A percentile compares a stretch with the other conserved stretches of the same genome.
Conservation (phyloP, 257 asterid genomes). For the Vinca minor region DNA sequence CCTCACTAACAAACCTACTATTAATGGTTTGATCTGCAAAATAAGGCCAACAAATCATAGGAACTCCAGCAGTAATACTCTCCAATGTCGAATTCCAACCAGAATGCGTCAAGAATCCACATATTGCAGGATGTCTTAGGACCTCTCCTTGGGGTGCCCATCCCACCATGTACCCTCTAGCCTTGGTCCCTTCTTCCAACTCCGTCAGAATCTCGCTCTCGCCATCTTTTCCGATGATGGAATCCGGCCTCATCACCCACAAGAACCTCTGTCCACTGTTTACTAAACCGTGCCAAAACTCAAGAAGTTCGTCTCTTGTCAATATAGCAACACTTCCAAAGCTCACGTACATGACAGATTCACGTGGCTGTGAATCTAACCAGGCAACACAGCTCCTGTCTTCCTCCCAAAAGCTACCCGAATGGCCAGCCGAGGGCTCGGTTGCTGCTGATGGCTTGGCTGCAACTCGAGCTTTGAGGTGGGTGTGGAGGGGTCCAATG, state of each 20-base stretch:
- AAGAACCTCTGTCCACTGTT: constrained; percentile 11
- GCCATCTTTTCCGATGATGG: constrained; percentile 3
- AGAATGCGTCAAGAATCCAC: not conserved
- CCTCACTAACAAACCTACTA: constrained; percentile 8
- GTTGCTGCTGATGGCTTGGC: not conserved
- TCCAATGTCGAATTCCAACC: constrained; percentile 8
- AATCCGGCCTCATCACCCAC: constrained; percentile 14
- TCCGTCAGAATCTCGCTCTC: not conserved
- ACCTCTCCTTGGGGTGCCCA: constrained; percentile 15
- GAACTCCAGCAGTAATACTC: constrained; percentile 10
- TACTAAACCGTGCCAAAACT: constrained; percentile 13
- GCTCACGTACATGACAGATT: constrained; percentile 11
- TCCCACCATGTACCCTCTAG: constrained; percentile 10
- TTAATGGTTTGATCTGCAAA: constrained; percentile 7
- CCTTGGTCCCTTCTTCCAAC: constrained; percentile 9
- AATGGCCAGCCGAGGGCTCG: not conserved
- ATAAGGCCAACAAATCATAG: constrained; percentile 15
- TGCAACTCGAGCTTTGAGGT: constrained; percentile 8
- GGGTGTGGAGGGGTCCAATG: constrained; percentile 34
- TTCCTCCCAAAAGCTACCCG: constrained; percentile 9
- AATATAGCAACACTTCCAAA: constrained; percentile 9
- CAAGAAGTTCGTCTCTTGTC: constrained; percentile 1
- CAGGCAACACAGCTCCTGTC: constrained; percentile 1
- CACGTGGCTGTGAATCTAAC: constrained; percentile 7
- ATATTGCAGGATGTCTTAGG: not conserved